phyloP scores from a whole-genome alignment of 169 alveolate genomes.

The Plasmodium blacklocki region DNA sequence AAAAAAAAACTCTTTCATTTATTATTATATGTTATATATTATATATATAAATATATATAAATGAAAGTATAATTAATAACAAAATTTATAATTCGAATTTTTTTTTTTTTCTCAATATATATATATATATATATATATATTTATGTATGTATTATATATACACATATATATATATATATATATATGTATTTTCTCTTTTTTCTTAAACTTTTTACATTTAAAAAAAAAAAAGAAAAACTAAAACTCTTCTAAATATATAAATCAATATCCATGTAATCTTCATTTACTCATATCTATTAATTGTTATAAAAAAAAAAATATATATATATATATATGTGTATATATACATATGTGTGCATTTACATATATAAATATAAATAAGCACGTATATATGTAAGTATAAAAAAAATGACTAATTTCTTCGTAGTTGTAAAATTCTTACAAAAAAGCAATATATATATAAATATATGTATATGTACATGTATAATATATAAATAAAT shows the following conservation, averaged over 20 bases:
- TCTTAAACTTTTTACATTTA: slow-evolving; percentile 1
- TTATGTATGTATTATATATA: not conserved
- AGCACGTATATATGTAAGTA: not conserved
- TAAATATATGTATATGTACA: too few species aligned
- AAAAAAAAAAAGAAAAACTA: not conserved
- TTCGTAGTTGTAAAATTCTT: not conserved
- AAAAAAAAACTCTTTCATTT: slow-evolving; percentile 2
- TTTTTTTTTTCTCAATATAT: not conserved
- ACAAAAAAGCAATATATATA: not conserved
- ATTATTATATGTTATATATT: not conserved
- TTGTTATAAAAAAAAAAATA: slow-evolving; percentile 5
- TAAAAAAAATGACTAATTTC: not conserved
- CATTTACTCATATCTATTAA: slow-evolving; percentile 1
- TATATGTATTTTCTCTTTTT: not conserved
- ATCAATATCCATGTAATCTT: slow-evolving; percentile 3
- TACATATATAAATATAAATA: slow-evolving; percentile 12
- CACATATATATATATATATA: not conserved
- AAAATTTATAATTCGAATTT: not conserved
- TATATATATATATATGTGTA: not conserved
- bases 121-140: not conserved
- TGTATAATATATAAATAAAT: too few species aligned
- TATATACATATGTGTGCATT: not conserved
- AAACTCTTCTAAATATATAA: not conserved
- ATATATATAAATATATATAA: not conserved
- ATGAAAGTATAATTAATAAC: not conserved